phyloP scores from a whole-genome alignment of 768 basidiomycete species.

The Rhodotorula sphaerocarpa region DNA sequence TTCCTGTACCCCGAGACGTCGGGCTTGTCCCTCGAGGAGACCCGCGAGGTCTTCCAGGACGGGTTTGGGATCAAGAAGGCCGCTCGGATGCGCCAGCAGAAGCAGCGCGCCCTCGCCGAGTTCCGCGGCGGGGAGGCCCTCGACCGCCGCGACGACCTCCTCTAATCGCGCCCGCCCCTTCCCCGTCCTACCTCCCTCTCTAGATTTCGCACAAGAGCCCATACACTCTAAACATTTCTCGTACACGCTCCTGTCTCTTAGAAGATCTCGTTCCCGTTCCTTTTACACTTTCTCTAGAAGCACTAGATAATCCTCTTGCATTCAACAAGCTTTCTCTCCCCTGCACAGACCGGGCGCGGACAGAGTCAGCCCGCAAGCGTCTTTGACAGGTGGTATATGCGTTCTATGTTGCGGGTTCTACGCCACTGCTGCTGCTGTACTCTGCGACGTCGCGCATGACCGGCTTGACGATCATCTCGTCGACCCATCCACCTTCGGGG shows the following conservation, averaged over 20 bases:
- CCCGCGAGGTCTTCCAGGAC: slow-evolving; percentile 40
- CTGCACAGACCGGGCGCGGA: no score
- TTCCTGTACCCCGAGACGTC: slow-evolving; percentile 73
- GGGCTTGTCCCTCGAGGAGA: slow-evolving; percentile 48
- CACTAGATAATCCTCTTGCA: no score
- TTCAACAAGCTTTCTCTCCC: no score
- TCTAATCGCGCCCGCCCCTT: background rate
- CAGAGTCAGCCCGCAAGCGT: no score
- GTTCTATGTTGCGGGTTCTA: no score
- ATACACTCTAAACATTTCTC: background rate
- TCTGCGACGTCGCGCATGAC: background rate
- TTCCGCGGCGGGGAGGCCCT: background rate
- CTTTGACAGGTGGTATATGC: no score
- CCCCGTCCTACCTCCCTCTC: no score
- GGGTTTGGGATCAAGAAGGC: slow-evolving; percentile 37
- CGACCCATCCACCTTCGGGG: slow-evolving; percentile 77
- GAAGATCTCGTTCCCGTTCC: no score
- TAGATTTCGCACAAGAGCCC: background rate
- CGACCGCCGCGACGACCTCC: background rate
- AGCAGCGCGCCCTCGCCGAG: slow-evolving; percentile 15
- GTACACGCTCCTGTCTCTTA: no score
- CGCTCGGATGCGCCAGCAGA: slow-evolving; percentile 27
- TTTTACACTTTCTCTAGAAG: no score
- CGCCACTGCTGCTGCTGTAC: background rate
- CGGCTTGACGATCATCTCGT: slow-evolving; percentile 57